phyloP scores from a whole-genome alignment of 768 basidiomycete species.

The Tricholoma sp. region DNA sequence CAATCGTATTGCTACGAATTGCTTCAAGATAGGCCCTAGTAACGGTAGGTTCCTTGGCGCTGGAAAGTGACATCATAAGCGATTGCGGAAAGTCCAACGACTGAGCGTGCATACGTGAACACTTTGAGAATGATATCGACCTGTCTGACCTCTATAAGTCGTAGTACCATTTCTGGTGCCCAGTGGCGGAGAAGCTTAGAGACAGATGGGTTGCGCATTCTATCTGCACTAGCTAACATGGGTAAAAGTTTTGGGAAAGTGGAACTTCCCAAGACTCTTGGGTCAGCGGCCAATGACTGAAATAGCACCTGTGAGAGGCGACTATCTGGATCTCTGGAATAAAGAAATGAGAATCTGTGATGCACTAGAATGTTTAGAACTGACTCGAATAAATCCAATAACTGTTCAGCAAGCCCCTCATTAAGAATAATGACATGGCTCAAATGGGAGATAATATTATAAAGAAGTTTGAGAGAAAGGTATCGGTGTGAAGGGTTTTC shows the following conservation, averaged over 20 bases:
- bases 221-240: conserved; percentile 9
- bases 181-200: conserved; percentile 10
- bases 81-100: neutral
- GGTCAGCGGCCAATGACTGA: conserved; percentile 10
- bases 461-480: conserved; percentile 13
- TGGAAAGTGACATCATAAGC: neutral
- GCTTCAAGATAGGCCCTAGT: conserved; percentile 11
- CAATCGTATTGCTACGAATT: neutral
- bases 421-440: conserved; percentile 11
- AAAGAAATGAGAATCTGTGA: conserved; percentile 1
- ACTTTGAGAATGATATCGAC: conserved; percentile 11
- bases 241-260: conserved; percentile 10
- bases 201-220: conserved; percentile 8
- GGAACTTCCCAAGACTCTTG: conserved; percentile 5
- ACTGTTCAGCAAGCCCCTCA: conserved; percentile 4
- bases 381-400: conserved; percentile 16
- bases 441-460: conserved; percentile 9
- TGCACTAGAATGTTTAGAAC: neutral
- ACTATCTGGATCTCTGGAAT: conserved; percentile 13
- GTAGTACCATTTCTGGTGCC: conserved; percentile 11
- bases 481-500: conserved; percentile 4
- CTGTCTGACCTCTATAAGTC: conserved; percentile 4
- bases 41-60: conserved; percentile 5
- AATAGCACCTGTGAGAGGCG: conserved; percentile 9
- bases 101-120: conserved; percentile 6